These are phyloP conservation scores for Ciborinia camelliae DNA, from an alignment of 2,329 filamentous ascomycete species.

Conservation along the genomic window DNA sequence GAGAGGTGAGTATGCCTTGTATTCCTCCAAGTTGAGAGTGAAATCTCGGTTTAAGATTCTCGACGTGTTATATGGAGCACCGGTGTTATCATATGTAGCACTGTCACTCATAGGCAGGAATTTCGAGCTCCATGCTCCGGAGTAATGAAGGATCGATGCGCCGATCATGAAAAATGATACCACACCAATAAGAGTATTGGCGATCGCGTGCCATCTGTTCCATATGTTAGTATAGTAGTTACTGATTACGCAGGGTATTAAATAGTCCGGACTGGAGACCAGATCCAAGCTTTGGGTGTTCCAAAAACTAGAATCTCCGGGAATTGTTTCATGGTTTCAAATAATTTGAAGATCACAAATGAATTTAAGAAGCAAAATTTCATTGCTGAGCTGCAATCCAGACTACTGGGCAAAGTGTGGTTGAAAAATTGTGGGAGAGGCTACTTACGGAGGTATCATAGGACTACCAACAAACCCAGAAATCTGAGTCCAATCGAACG, in stretches of 20 bases:
- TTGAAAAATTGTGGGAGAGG: no score
- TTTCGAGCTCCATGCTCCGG: constrained; percentile 39
- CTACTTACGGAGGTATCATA: constrained; percentile 47
- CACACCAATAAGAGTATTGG: constrained; percentile 67
- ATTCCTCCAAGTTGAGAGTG: constrained; percentile 60
- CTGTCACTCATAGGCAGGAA: constrained; percentile 69
- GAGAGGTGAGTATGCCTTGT: constrained; percentile 67
- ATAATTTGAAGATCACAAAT: no score
- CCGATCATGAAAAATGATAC: constrained; percentile 60
- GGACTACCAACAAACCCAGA: constrained; percentile 32
- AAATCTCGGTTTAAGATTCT: constrained; percentile 60
- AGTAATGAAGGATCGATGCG: constrained; percentile 60
- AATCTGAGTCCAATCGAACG: constrained; percentile 74
- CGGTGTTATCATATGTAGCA: constrained; percentile 70
- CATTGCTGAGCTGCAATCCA: no score
- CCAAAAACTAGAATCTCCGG: no score
- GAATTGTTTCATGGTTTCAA: no score
- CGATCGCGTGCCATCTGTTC: constrained; percentile 61
- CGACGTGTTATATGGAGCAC: constrained; percentile 58
- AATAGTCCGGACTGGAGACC: no score
- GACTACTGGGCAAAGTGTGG: no score
- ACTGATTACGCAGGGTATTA: no score
- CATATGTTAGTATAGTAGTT: background rate
- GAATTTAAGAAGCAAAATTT: no score
- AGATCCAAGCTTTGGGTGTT: no score